Evolutionary conservation across 2,329 filamentous ascomycete genomes (phyloP), one percentile per base, ranked within the genome.

Genomic region (Phaeoacremonium minimum): DNA sequence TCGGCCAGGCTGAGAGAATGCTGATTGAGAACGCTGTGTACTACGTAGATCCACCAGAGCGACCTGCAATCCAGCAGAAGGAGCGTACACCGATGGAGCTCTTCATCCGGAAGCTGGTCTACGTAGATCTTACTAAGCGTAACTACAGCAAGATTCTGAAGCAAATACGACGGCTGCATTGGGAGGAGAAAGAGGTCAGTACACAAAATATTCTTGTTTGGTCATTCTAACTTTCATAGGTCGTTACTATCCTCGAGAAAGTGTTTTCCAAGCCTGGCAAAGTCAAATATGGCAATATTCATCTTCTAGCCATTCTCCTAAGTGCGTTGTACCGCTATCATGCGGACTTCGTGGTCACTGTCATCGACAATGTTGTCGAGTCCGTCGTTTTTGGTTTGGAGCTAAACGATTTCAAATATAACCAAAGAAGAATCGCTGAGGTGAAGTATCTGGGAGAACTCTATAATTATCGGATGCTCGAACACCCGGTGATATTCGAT

Each of bases 1-100:
- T 98, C 40, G 91, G 90, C 12, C 88, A 95, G 51, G 88, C 95
- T 49, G 93, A 98, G 62, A 85, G 90, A 28, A 97, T 98, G 90
- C 78, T 97, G 18, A 93, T 98, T 40, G 93, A 98, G 59, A 98
- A 98, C 56, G 93, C 93, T 4, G 80, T 96, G 40, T 98, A 98
- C 63, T 97, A 96, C 50, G 93, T 98, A 38, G 93, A 97, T 52
- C 93, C 93, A 12, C 94, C 93, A 0, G 85, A 95, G 56, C 80
- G 93, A 42, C 86, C 90, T 19, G 90, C 93, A 0, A 96, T 98
- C 37, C 85, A 94, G 60, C 91, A 97, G 56, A 98, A 97, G 60
- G 93, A 98, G 61, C 79, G 93, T 32, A 95, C 89, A 0, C 90
- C 93, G 0, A 85, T 93, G 56, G 91, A 98, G 48, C 73, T 94